phyloP scores from a whole-genome alignment of 2,329 filamentous ascomycete species.

The Pseudogymnoascus sp. region DNA sequence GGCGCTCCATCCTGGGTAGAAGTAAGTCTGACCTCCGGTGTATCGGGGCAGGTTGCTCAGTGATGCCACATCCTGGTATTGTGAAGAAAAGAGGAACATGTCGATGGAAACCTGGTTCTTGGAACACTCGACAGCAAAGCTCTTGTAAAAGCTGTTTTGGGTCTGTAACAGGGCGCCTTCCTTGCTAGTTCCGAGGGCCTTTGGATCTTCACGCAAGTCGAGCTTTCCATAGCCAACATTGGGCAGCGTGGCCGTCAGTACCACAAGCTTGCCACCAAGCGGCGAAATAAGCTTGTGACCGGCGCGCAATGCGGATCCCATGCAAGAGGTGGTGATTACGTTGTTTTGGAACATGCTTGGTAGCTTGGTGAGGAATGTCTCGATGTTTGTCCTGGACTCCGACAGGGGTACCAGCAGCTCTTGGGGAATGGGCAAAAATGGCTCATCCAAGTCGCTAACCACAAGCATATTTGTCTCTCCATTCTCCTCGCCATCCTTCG shows the following conservation, averaged over 20 bases:
- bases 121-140: constrained; percentile 95
- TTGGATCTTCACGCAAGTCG: constrained; percentile 93
- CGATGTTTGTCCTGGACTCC: constrained; percentile 84
- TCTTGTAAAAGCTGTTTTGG: constrained; percentile 95
- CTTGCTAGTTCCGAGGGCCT: constrained; percentile 85
- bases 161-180: constrained; percentile 84
- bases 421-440: constrained; percentile 87
- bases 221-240: constrained; percentile 85
- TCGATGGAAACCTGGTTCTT: constrained; percentile 98
- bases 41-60: constrained; percentile 92
- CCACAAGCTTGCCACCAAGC: constrained; percentile 88
- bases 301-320: constrained; percentile 86
- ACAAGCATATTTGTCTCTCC: constrained; percentile 86
- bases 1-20: constrained; percentile 97
- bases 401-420: constrained; percentile 84
- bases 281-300: constrained; percentile 94
- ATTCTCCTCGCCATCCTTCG: constrained; percentile 76
- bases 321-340: constrained; percentile 79
- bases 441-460: constrained; percentile 89
- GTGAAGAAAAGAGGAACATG: constrained; percentile 94
- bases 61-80: constrained; percentile 95
- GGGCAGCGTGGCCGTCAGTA: constrained; percentile 81
- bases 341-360: constrained; percentile 97
- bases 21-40: constrained; percentile 95
- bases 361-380: constrained; percentile 81